phyloP scores from a whole-genome alignment of 306 rosid species.

The Cicer pinnatifidum region DNA sequence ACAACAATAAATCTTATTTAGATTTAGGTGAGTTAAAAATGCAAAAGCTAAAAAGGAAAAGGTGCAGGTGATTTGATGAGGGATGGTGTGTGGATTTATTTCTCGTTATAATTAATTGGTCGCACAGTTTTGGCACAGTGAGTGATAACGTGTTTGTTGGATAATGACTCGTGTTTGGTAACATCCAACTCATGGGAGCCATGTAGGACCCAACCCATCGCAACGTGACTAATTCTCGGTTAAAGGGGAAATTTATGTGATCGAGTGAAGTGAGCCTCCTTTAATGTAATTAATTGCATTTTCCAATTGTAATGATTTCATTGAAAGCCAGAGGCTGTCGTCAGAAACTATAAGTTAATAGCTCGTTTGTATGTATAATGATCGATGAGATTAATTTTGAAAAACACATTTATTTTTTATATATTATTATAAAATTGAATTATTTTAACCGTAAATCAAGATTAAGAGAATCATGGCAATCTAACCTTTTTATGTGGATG shows the following conservation, averaged over 20 bases:
- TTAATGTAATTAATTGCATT: not conserved
- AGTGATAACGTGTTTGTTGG: constrained; percentile 38
- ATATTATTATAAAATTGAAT: too few species aligned
- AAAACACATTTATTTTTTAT: too few species aligned
- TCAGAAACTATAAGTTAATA: too few species aligned
- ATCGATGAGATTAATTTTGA: too few species aligned
- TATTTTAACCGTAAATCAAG: too few species aligned
- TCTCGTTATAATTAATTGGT: not conserved
- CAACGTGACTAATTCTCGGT: constrained; percentile 15
- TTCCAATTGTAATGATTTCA: not conserved
- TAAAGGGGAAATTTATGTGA: not conserved
- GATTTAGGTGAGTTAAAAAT: not conserved
- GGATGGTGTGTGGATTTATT: constrained; percentile 11
- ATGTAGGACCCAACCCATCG: constrained; percentile 14
- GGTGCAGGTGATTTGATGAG: constrained; percentile 1
- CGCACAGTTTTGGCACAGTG: not conserved
- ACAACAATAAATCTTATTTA: too few species aligned
- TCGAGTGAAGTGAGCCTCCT: not conserved
- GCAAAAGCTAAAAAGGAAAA: not conserved
- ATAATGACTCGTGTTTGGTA: constrained; percentile 45
- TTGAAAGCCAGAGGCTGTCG: too few species aligned
- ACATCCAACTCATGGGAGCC: constrained; percentile 35
- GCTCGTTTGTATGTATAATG: too few species aligned
- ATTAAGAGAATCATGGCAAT: too few species aligned
- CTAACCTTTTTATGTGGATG: too few species aligned